phyloP scores from a whole-genome alignment of 176 grass and related monocot genomes.

The Olyra latifolia region DNA sequence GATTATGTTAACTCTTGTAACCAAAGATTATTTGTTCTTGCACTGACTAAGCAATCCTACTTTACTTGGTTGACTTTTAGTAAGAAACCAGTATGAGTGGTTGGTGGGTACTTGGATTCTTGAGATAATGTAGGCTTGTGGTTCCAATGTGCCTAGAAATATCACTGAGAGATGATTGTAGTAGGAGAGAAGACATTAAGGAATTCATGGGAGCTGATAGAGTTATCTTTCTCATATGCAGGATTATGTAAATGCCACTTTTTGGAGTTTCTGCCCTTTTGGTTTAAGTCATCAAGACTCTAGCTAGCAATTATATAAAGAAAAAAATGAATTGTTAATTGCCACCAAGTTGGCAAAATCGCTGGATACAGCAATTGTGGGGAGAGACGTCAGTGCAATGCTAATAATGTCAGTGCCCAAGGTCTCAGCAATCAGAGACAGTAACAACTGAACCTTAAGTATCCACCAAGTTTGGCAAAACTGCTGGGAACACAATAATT shows the following conservation, averaged over 20 bases:
- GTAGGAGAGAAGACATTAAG: constrained; percentile 22
- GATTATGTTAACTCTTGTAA: constrained; percentile 18
- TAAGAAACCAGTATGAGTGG: not conserved
- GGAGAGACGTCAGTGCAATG: constrained; percentile 31
- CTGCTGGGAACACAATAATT: constrained; percentile 31
- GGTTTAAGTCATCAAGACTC: constrained; percentile 56
- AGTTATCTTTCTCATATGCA: constrained; percentile 74
- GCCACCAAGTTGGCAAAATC: constrained; percentile 54
- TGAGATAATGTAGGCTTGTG: constrained; percentile 10
- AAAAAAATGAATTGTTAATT: constrained; percentile 61
- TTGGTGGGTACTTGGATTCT: constrained; percentile 3
- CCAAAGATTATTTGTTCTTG: constrained; percentile 4
- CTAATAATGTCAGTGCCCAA: constrained; percentile 45
- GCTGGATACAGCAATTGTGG: constrained; percentile 28
- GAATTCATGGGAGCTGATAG: constrained; percentile 72
- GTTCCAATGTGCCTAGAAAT: constrained; percentile 17
- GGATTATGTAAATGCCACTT: constrained; percentile 57
- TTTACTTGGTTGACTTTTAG: constrained; percentile 3
- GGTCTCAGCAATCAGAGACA: constrained; percentile 46
- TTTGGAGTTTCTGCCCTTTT: constrained; percentile 65
- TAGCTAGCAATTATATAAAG: constrained; percentile 73
- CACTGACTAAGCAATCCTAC: constrained; percentile 8
- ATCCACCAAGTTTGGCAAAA: constrained; percentile 43
- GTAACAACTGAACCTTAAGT: constrained; percentile 57
- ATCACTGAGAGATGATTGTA: constrained; percentile 25